Percentiles rank a stretch among this genome's conserved stretches.
phyloP scores from a whole-genome alignment of 2,329 filamentous ascomycete genomes.

The Westerdykella aurantiaca region DNA sequence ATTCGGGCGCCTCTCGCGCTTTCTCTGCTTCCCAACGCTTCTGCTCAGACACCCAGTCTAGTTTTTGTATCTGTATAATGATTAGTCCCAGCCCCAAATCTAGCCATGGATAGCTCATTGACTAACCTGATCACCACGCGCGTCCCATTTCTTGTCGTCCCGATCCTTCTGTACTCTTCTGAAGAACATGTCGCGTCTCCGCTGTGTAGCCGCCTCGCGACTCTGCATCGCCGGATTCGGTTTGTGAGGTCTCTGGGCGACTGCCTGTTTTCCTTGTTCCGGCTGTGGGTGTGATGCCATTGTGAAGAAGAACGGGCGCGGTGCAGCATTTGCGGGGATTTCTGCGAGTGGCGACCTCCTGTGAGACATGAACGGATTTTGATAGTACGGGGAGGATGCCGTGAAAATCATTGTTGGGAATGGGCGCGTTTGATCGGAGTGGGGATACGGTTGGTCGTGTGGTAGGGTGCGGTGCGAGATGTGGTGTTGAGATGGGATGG shows the following conservation, averaged over 20 bases:
- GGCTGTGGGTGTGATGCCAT: slow-evolving; percentile 17
- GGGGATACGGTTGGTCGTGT: background rate
- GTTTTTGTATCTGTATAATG: slow-evolving; percentile 39
- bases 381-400: slow-evolving; percentile 21
- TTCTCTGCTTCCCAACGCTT: slow-evolving; percentile 43
- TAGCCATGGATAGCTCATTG: background rate
- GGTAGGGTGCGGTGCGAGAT: background rate
- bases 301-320: slow-evolving; percentile 23
- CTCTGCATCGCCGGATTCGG: slow-evolving; percentile 58
- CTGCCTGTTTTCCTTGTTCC: slow-evolving; percentile 13
- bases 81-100: background rate
- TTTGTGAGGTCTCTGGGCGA: slow-evolving; percentile 44
- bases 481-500: background rate
- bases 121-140: slow-evolving; percentile 43
- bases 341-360: slow-evolving; percentile 43
- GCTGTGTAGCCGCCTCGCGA: slow-evolving; percentile 57
- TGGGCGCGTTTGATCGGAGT: background rate
- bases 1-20: slow-evolving; percentile 36
- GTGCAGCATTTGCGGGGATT: slow-evolving; percentile 35
- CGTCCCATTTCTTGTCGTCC: slow-evolving; percentile 44
- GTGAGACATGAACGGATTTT: slow-evolving; percentile 26
- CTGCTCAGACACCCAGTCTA: slow-evolving; percentile 43
- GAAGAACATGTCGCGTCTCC: slow-evolving; percentile 62
- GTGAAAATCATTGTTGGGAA: slow-evolving; percentile 22
- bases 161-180: slow-evolving; percentile 48